These are phyloP conservation scores for Hysterangium stoloniferum DNA, from an alignment of 768 basidiomycete genomes.

Conservation along the genomic window DNA sequence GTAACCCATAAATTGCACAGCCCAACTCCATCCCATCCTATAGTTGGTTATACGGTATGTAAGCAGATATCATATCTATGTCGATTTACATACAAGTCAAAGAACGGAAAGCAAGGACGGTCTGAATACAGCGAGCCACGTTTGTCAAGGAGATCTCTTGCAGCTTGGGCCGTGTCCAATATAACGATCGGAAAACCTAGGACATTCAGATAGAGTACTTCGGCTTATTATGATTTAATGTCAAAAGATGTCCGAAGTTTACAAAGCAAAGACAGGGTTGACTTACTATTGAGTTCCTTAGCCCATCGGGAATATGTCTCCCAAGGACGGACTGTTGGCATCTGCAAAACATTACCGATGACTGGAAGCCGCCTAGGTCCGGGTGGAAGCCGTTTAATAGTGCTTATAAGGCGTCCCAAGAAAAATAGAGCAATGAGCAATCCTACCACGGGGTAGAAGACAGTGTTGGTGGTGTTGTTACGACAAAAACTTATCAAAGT, in stretches of 20 bases:
- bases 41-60: conserved; percentile 1
- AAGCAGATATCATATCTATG: neutral
- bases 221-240: conserved; percentile 10
- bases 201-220: conserved; percentile 17
- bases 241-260: neutral
- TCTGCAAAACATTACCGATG: conserved; percentile 39
- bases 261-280: neutral
- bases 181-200: conserved; percentile 17
- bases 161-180: conserved; percentile 16
- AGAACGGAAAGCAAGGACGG: conserved; percentile 11
- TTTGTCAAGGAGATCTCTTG: conserved; percentile 22
- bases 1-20: neutral
- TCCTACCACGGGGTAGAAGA: neutral
- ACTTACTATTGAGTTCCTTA: conserved; percentile 15
- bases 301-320: conserved; percentile 41
- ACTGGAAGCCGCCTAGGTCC: conserved; percentile 38
- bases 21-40: neutral
- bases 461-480: neutral
- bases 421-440: neutral
- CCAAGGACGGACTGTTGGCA: conserved; percentile 41
- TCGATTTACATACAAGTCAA: neutral
- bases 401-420: neutral
- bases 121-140: conserved; percentile 21
- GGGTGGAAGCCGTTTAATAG: conserved; percentile 24
- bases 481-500: too few species aligned